Percentiles rank a stretch among this genome's conserved stretches.
These are phyloP conservation scores for Wallacemonas sp. DNA, from an alignment of 208 protist species.

Conservation along the genomic window DNA sequence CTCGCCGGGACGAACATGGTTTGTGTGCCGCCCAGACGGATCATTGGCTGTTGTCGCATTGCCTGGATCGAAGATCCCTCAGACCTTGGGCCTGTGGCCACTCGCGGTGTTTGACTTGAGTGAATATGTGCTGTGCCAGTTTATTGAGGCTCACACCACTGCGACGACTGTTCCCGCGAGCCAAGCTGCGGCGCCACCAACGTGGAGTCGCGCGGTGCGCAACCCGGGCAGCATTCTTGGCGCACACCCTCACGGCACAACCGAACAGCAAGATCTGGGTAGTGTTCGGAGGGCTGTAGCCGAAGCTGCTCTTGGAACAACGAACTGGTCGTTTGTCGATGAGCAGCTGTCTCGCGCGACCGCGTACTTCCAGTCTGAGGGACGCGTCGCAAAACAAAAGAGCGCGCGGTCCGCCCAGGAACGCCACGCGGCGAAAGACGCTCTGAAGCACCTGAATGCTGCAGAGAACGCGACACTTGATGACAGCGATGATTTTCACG, in stretches of 20 bases:
- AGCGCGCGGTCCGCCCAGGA: conserved; percentile 41
- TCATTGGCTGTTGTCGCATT: conserved; percentile 53
- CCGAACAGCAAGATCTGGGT: neutral
- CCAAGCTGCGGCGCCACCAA: conserved; percentile 13
- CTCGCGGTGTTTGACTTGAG: conserved; percentile 73
- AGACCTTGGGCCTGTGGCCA: conserved; percentile 77
- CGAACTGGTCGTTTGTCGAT: conserved; percentile 81
- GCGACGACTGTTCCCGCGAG: too few species aligned
- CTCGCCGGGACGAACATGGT: conserved; percentile 64
- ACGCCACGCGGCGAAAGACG: conserved; percentile 37
- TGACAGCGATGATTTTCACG: neutral
- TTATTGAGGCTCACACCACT: too few species aligned
- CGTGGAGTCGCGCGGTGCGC: conserved; percentile 73
- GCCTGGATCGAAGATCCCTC: conserved; percentile 43
- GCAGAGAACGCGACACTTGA: conserved; percentile 26
- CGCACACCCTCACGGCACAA: neutral
- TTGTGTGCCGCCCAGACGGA: conserved; percentile 44
- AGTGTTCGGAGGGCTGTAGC: conserved; percentile 18
- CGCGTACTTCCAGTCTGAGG: conserved; percentile 57
- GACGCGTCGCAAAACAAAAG: conserved; percentile 25
- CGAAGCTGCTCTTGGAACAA: conserved; percentile 25
- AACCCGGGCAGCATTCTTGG: conserved; percentile 16
- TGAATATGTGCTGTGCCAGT: conserved; percentile 41
- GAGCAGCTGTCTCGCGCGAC: conserved; percentile 45
- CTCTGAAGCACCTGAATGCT: conserved; percentile 48